phyloP scores from a whole-genome alignment of 768 basidiomycete species.

The Polyporus arcularius region DNA sequence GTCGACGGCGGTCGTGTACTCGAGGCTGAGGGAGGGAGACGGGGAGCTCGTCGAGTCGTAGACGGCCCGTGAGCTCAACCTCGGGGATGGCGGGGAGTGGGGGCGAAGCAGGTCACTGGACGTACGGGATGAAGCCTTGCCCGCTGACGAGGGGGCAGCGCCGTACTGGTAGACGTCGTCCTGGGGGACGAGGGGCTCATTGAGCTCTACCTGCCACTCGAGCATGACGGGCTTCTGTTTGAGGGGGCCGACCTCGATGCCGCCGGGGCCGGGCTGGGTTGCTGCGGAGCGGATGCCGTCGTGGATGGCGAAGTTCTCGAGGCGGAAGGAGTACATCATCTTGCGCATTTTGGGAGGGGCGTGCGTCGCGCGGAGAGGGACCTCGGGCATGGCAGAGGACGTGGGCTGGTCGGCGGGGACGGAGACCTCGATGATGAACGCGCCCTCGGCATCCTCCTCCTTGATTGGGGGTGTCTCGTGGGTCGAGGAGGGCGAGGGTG shows the following conservation, averaged over 20 bases:
- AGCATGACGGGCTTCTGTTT: slow-evolving; percentile 61
- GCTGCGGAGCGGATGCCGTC: slow-evolving; percentile 47
- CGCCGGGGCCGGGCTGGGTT: slow-evolving; percentile 16
- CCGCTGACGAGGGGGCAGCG: background rate
- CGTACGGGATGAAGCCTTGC: background rate
- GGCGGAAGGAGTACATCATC: slow-evolving; percentile 78
- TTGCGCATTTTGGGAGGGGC: slow-evolving; percentile 68
- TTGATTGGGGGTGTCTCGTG: slow-evolving; percentile 15
- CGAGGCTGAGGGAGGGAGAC: slow-evolving; percentile 10
- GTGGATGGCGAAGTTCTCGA: slow-evolving; percentile 68
- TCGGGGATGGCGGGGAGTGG: background rate
- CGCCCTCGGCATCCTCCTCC: slow-evolving; percentile 19
- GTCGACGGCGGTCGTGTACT: background rate
- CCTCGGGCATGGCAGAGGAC: slow-evolving; percentile 31
- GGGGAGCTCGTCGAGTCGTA: background rate
- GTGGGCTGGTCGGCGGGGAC: slow-evolving; percentile 9
- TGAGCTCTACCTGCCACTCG: slow-evolving; percentile 61
- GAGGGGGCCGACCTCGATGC: slow-evolving; percentile 55
- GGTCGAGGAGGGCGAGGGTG: background rate
- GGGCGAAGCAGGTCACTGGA: background rate
- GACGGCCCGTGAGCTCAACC: background rate
- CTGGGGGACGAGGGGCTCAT: slow-evolving; percentile 10
- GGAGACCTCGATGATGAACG: slow-evolving; percentile 22
- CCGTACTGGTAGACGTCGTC: background rate
- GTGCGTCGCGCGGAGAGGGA: slow-evolving; percentile 76